Percentiles rank a stretch among this genome's conserved stretches.
These are phyloP conservation scores for Casaregolazyma lundiana DNA, from an alignment of 1,139 yeast genomes.

Conservation along the genomic window DNA sequence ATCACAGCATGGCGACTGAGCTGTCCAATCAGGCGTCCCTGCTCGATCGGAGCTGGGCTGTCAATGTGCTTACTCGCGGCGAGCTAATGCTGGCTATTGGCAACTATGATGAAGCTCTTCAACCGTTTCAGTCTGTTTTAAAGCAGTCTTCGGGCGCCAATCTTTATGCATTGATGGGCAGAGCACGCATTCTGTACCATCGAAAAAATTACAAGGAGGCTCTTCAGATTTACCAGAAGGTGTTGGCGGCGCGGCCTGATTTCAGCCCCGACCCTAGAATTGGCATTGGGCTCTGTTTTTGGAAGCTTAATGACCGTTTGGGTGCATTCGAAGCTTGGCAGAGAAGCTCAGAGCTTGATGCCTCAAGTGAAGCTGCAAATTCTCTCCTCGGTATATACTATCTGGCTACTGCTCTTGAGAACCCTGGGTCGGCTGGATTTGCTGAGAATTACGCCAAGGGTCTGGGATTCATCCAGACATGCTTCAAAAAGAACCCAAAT, in stretches of 20 bases:
- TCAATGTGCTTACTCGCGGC: slow-evolving; percentile 58
- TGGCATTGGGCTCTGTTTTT: slow-evolving; percentile 91
- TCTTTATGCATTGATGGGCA: slow-evolving; percentile 74
- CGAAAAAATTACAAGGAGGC: slow-evolving; percentile 72
- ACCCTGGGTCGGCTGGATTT: slow-evolving; percentile 31
- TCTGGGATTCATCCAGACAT: slow-evolving; percentile 35
- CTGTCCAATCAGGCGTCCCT: slow-evolving; percentile 29
- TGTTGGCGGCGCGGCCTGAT: slow-evolving; percentile 66
- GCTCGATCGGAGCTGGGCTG: slow-evolving; percentile 41
- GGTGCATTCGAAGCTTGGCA: slow-evolving; percentile 83
- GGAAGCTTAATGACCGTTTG: slow-evolving; percentile 75
- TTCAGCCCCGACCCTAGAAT: slow-evolving; percentile 86
- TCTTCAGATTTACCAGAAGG: slow-evolving; percentile 76
- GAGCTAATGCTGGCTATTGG: slow-evolving; percentile 52
- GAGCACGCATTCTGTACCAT: slow-evolving; percentile 73
- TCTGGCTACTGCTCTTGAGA: slow-evolving; percentile 57
- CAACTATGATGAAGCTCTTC: slow-evolving; percentile 54
- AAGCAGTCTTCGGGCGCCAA: slow-evolving; percentile 44
- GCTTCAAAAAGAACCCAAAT: slow-evolving; percentile 32
- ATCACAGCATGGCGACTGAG: slow-evolving; percentile 30
- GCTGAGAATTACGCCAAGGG: slow-evolving; percentile 34
- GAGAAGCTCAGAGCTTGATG: slow-evolving; percentile 65
- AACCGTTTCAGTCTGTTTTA: slow-evolving; percentile 41
- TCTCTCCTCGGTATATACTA: slow-evolving; percentile 63
- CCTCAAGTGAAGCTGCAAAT: slow-evolving; percentile 56